A percentile compares a stretch with the other conserved stretches of the same genome.
These are phyloP conservation scores for Fusarium setosum DNA, from an alignment of 2,329 filamentous ascomycete species.

Conservation along the genomic window DNA sequence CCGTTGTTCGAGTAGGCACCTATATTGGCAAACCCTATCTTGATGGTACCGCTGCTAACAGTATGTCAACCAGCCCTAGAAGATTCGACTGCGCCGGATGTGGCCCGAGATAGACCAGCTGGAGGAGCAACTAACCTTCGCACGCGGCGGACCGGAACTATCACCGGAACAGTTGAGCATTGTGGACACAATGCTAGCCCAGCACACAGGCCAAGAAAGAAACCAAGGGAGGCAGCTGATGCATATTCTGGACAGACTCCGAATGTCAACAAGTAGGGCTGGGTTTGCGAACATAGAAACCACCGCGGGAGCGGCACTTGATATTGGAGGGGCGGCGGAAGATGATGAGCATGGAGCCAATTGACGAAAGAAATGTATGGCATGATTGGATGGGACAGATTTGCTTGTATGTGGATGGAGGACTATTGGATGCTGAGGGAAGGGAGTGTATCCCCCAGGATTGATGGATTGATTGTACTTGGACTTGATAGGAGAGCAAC, in stretches of 20 bases:
- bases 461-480: no score
- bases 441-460: not conserved
- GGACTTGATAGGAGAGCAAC: not conserved
- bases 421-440: not conserved
- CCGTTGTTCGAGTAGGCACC: conserved; percentile 39
- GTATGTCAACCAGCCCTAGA: conserved; percentile 32
- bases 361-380: not conserved
- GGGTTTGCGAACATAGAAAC: not conserved
- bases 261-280: not conserved
- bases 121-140: conserved; percentile 2
- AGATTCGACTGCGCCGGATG: conserved; percentile 35
- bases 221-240: conserved; percentile 13
- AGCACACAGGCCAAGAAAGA: conserved; percentile 19
- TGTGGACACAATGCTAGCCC: conserved; percentile 31
- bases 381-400: not conserved
- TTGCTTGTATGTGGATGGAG: not conserved
- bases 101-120: conserved; percentile 31
- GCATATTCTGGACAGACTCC: conserved; percentile 9
- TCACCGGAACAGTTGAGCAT: conserved; percentile 29
- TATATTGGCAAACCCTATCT: not conserved
- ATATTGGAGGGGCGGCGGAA: not conserved
- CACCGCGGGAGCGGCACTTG: not conserved
- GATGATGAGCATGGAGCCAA: not conserved
- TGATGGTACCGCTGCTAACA: not conserved
- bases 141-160: conserved; percentile 14